Evolutionary conservation across 2,329 filamentous ascomycete species (phyloP), one percentile per base, ranked within the genome.

Genomic region (Albifimbria verrucaria): DNA sequence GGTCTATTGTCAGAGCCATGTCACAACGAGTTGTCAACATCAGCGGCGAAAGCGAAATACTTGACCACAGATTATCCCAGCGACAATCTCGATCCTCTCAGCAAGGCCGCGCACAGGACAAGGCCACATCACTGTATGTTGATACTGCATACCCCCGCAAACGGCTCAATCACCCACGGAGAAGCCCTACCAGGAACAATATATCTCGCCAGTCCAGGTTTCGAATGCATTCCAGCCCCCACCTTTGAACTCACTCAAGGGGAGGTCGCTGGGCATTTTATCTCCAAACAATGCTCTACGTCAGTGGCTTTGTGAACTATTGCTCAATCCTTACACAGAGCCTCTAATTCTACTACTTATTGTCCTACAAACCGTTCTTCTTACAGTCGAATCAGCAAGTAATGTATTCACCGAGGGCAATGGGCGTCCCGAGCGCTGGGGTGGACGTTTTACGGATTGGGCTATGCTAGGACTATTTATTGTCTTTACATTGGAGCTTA

Each of bases 11-110:
- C 71, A 83, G 88, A 59, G 85, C 85, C 56, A 96, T 99, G 85
- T 97, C 95, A 26, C 92, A 97, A 74, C 90, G 94, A 76, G 92
- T 99, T 52, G 94, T 99, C 65, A 97, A 97, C 66, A 83, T 99
- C 62, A 96, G 92, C 72, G 96, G 96, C 66, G 94, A 97, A 64
- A 88, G 87, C 4, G 90, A 97, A 62, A 75, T 90, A 20, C 78
- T 92, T 17, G 91, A 96, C 67, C 85, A 88, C 57, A 85, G 83
- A 49, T 79, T 86, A 22, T 80, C 83, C 42, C 79, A 83, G 47
- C 74, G 76, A 76, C 86, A 75, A 68, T 87, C 73, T 68, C 82
- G 68, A 60, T 86, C 74, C 61, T 80, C 72, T 7, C 62, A 66
- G 17, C 70, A 58, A 47, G 60, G 65, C 49, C 59, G 57, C 53